These are phyloP conservation scores for Gonapodya prolifera DNA, from an alignment of 192 early-diverging fungal genomes.

Conservation along the genomic window DNA sequence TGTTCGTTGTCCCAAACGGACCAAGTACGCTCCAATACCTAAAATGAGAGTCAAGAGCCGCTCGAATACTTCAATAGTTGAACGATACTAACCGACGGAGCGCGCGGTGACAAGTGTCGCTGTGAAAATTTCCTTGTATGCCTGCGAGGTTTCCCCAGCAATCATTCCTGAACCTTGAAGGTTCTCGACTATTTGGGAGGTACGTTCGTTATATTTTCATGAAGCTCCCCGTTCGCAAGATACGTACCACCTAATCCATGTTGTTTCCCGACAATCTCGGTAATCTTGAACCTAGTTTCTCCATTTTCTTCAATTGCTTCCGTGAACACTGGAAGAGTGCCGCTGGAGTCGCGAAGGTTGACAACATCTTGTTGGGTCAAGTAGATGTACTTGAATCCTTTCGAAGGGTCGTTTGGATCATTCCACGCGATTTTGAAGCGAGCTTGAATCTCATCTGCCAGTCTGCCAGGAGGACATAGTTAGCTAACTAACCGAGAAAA, in stretches of 20 bases:
- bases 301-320: constrained; percentile 57
- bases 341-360: background rate
- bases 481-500: too few relatives aligned
- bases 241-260: constrained; percentile 49
- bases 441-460: constrained; percentile 82
- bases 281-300: constrained; percentile 66
- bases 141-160: constrained; percentile 89
- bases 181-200: constrained; percentile 72
- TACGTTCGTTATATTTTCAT: background rate
- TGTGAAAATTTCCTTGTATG: constrained; percentile 98
- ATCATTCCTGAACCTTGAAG: constrained; percentile 92
- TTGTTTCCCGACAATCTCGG: constrained; percentile 70
- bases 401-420: constrained; percentile 60
- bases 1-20: constrained; percentile 92
- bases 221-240: background rate
- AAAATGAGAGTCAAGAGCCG: background rate
- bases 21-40: constrained; percentile 90
- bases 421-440: constrained; percentile 83
- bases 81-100: constrained; percentile 59
- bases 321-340: constrained; percentile 38
- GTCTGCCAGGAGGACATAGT: too few relatives aligned
- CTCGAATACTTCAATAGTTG: background rate
- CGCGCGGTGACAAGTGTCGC: constrained; percentile 92
- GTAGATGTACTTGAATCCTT: constrained; percentile 92
- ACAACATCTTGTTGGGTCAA: constrained; percentile 47